phyloP scores from a whole-genome alignment of 805 yeast genomes.

The Sungouiozyma ichnusensis region DNA sequence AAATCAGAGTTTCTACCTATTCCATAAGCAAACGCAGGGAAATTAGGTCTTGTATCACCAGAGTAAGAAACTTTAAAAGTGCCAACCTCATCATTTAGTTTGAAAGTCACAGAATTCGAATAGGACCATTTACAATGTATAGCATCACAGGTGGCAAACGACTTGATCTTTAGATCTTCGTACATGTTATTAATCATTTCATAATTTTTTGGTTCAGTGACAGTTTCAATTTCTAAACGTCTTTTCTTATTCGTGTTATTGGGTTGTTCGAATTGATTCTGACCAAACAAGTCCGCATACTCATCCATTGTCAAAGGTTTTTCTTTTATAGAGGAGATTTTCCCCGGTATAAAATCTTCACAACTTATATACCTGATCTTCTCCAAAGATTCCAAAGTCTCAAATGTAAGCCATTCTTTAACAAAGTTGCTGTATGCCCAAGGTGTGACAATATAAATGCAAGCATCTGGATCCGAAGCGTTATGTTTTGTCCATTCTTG shows the following conservation, averaged over 20 bases:
- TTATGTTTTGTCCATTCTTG: constrained; percentile 50
- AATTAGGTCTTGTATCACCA: constrained; percentile 88
- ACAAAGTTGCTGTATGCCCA: constrained; percentile 61
- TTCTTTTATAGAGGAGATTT: constrained; percentile 24
- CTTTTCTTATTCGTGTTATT: constrained; percentile 8
- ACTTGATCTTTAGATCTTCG: constrained; percentile 33
- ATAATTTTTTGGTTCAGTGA: constrained; percentile 20
- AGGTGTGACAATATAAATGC: constrained; percentile 58
- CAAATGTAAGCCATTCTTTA: constrained; percentile 54
- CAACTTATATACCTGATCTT: constrained; percentile 47
- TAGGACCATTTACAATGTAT: constrained; percentile 80
- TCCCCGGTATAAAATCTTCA: constrained; percentile 43
- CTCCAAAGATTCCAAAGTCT: constrained; percentile 31
- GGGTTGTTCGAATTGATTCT: not conserved
- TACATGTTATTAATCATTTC: constrained; percentile 29
- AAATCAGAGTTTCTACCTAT: constrained; percentile 62
- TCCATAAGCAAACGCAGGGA: constrained; percentile 40
- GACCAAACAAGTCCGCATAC: constrained; percentile 5
- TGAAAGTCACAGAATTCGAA: constrained; percentile 46
- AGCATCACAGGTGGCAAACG: constrained; percentile 59
- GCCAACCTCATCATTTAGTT: constrained; percentile 15
- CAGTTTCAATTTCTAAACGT: constrained; percentile 19
- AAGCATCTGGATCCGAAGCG: constrained; percentile 28
- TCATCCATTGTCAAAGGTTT: constrained; percentile 22
- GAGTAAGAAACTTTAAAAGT: constrained; percentile 74